Evolutionary conservation across 2,329 filamentous ascomycete genomes (phyloP), one percentile per base, ranked within the genome.

Genomic region (Fusarium albosuccineum): DNA sequence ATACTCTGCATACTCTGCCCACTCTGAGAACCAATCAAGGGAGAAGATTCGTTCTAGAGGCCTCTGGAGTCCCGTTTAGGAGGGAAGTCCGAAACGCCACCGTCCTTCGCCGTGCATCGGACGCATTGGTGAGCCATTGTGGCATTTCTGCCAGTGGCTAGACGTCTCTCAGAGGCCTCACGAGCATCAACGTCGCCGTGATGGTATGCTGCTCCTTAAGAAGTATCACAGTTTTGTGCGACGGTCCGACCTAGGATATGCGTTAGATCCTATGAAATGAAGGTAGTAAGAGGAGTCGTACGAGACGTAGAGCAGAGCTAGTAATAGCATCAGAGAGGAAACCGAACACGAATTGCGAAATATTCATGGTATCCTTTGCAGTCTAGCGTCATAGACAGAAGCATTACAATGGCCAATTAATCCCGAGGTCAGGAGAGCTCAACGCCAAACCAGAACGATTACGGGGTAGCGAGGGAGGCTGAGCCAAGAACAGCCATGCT

Each of bases 81-180:
- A 57, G 53, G 42, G 22, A 11, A 30, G 26, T 39, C 53, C 11
- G 22, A 41, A 34, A 57, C 44, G 9, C 37, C 39, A 51, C 17
- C 46, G 50, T 57, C 46, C 39, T 17, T 22, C 17, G 44, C 52
- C 29, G 45, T 52, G 39, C 55, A 7, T 14, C 22, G 27, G 46
- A 46, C 45, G 45, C 22, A 51, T 44, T 44, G 17, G 51, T 52
- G n/a, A 45, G 46, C 34, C 39, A 52, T 14, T 58, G 17, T 39
- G 55, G 46, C 55, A 58, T 58, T 58, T 58, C 46, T 58, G 55
- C 37, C 46, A 58, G 51, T 58, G 39, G 55, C 14, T 45, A 10
- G 29, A 29, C 13, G 46, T 41, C 30, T n/a, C 3, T 17, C 42
- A 22, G 55, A 51, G 55, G 55, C 55, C 45, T 58, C 39, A 52